A percentile compares a stretch with the other conserved stretches of the same genome.
phyloP scores from a whole-genome alignment of 2,329 filamentous ascomycete species.

The Metarhizium sp. region DNA sequence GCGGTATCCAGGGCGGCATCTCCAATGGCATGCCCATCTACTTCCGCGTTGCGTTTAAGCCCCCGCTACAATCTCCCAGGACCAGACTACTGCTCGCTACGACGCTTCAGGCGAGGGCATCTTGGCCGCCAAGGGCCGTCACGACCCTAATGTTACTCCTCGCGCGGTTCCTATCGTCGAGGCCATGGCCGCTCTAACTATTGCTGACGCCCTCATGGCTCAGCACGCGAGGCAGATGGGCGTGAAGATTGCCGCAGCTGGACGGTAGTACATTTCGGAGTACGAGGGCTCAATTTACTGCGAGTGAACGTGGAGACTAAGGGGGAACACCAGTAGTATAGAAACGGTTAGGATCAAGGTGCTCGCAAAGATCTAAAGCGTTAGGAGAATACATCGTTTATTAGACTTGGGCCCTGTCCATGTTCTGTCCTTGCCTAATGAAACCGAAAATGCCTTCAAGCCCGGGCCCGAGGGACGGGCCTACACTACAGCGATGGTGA shows the following conservation, averaged over 20 bases:
- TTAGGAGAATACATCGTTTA: constrained; percentile 13
- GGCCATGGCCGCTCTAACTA: constrained; percentile 78
- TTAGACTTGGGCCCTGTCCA: constrained; percentile 13
- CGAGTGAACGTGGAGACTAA: constrained; percentile 11
- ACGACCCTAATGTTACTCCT: constrained; percentile 89
- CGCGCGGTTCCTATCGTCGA: constrained; percentile 83
- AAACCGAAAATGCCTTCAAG: constrained; percentile 11
- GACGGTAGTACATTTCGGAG: constrained; percentile 8
- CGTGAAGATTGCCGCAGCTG: constrained; percentile 7
- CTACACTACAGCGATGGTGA: constrained; percentile 10
- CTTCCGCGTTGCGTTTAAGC: constrained; percentile 93
- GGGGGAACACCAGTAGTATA: constrained; percentile 13
- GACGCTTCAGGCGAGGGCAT: constrained; percentile 60
- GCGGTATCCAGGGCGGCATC: constrained; percentile 92
- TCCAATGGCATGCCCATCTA: constrained; percentile 89
- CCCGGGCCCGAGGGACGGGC: constrained; percentile 10
- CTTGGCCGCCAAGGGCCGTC: constrained; percentile 83
- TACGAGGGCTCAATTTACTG: constrained; percentile 11
- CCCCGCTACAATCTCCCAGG: constrained; percentile 88
- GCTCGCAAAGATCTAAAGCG: constrained; percentile 11
- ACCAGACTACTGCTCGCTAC: constrained; percentile 76
- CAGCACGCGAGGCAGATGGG: constrained; percentile 52
- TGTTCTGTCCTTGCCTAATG: constrained; percentile 13
- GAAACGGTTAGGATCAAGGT: constrained; percentile 9
- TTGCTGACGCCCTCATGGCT: constrained; percentile 80